Evolutionary conservation across 306 rosid species (phyloP), one percentile per base, ranked within the genome.

Genomic region (Inga oerstediana): DNA sequence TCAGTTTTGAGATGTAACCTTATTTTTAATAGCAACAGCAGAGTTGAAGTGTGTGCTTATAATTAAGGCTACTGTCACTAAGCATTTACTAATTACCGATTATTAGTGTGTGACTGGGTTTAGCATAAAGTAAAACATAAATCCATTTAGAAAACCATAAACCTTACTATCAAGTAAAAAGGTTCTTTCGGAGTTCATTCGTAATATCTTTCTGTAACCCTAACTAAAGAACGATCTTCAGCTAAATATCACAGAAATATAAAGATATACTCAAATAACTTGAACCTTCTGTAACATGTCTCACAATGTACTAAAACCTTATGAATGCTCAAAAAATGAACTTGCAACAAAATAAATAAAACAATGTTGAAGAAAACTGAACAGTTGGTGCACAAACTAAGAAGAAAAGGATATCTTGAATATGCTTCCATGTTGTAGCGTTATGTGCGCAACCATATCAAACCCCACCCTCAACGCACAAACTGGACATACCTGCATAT

Each of bases 401-500:
- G 82, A 44, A 72, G 30, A 17, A 72, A 78, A 73, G 37, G 98
- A 96, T 93, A 96, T 93, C 97, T 93, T 93, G 88, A 93, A 90
- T 88, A 96, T 92, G 76, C 89, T 96, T 80, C 97, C 98, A 87
- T 96, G 99, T 66, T 96, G 98, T 73, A 91, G 87, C 74, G 99
- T 91, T 86, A 96, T 93, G 89, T 96, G 99, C 1, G 97, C 96
- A 34, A 93, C 98, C 99, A 96, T 91, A 89, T 96, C 97, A 87
- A 93, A 92, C 86, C 98, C 99, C 77, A 96, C 98, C 89, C 97
- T 93, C 92, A 85, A 84, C 73, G 95, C 86, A 86, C 99, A 96
- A 84, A 96, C 97, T 24, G 99, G 98, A 86, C 98, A 96, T 66
- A 93, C 97, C 99, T 96, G 94, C 91, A 89, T 14, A 65, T 56